Evolutionary conservation across 495 filamentous ascomycete species (phyloP).

Genomic region (Halenospora varia): DNA sequence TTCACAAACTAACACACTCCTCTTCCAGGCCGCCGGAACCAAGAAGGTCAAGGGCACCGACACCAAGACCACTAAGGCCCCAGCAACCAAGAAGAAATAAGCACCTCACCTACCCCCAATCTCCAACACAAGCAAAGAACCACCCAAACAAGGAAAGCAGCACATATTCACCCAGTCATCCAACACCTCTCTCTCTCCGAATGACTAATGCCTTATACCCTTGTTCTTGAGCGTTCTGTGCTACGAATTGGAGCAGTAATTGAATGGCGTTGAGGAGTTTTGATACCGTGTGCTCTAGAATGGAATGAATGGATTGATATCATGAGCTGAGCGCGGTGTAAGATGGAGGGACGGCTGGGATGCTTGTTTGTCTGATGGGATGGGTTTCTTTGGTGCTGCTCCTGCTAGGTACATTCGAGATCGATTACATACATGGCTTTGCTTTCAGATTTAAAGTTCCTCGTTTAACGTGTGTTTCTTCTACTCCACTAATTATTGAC

Average conservation of each 20-base stretch:
- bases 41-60: constrained; percentile 36
- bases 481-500: too few species aligned
- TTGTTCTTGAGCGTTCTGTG: too few species aligned
- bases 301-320: too few species aligned
- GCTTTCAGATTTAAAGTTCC: too few species aligned
- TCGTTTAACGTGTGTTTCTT: too few species aligned
- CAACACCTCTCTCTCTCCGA: constrained; percentile 18
- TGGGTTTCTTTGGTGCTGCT: constrained; percentile 8
- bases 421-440: neutral
- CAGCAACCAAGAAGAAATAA: constrained; percentile 22
- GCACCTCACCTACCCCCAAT: constrained; percentile 10
- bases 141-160: constrained; percentile 6
- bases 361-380: constrained; percentile 10
- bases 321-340: too few species aligned
- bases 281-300: too few species aligned
- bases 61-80: constrained; percentile 23
- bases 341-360: too few species aligned
- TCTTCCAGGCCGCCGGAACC: constrained; percentile 29
- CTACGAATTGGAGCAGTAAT: too few species aligned
- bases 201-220: constrained; percentile 21
- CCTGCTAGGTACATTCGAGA: constrained; percentile 14
- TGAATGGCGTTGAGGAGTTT: too few species aligned
- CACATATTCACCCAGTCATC: constrained; percentile 8
- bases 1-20: neutral
- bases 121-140: constrained; percentile 2